Evolutionary conservation across 371 early-diverging fungal species (phyloP).

Genomic region (Syncephalastrum sp.): DNA sequence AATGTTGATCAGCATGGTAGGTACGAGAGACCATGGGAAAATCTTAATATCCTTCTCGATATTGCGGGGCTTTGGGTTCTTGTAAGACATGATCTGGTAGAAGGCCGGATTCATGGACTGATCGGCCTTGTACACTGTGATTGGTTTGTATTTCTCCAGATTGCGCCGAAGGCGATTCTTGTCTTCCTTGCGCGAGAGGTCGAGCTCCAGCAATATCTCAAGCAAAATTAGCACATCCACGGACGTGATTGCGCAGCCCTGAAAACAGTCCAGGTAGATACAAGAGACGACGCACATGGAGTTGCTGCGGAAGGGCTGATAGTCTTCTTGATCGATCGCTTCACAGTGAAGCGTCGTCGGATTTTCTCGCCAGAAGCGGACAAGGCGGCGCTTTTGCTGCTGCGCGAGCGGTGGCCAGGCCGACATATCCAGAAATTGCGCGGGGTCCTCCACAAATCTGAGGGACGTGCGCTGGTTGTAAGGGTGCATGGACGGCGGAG

Average conservation of each 20-base stretch:
- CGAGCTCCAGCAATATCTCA: conserved; percentile 66
- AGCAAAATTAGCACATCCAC: conserved; percentile 73
- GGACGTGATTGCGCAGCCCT: conserved; percentile 71
- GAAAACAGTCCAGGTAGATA: conserved; percentile 69
- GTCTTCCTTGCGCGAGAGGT: conserved; percentile 68
- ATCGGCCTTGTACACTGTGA: conserved; percentile 70
- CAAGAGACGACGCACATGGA: conserved; percentile 62
- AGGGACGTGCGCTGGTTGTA: too few species aligned
- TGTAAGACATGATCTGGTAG: conserved; percentile 73
- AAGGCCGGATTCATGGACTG: conserved; percentile 66
- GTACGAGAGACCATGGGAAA: conserved; percentile 68
- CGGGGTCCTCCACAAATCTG: too few species aligned
- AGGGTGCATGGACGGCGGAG: too few species aligned
- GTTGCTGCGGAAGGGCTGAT: background rate
- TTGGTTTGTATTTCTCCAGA: conserved; percentile 71
- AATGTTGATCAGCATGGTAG: conserved; percentile 15
- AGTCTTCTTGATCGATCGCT: conserved; percentile 52
- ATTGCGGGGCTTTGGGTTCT: conserved; percentile 77
- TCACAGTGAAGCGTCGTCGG: conserved; percentile 9
- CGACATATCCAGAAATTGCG: too few species aligned
- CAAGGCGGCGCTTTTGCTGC: conserved; percentile 48
- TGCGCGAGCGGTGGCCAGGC: too few species aligned
- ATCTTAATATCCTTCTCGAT: conserved; percentile 83
- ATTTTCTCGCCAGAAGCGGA: conserved; percentile 60
- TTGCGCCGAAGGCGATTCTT: conserved; percentile 80